These are phyloP conservation scores for Pichia sp. DNA, from an alignment of 1,139 yeast genomes.

Conservation along the genomic window DNA sequence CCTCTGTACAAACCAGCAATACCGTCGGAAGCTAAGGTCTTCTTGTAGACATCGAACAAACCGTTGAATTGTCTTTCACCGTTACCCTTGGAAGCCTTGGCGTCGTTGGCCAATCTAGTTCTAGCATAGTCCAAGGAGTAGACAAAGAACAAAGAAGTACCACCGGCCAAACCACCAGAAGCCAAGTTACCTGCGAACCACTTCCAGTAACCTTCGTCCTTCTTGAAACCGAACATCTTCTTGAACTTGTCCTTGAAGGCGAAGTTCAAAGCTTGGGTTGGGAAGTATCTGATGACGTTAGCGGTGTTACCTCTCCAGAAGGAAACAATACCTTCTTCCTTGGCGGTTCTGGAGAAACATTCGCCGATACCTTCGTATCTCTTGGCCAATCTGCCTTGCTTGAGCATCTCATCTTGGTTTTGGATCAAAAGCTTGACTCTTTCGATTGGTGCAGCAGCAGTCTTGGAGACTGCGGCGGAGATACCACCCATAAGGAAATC, in stretches of 20 bases:
- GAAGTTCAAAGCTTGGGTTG: conserved; percentile 79
- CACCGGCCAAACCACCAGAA: conserved; percentile 83
- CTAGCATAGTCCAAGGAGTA: conserved; percentile 81
- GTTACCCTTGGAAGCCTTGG: conserved; percentile 62
- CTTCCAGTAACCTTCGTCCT: conserved; percentile 61
- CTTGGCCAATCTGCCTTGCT: conserved; percentile 69
- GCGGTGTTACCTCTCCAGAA: conserved; percentile 89
- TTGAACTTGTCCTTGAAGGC: conserved; percentile 83
- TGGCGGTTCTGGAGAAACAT: conserved; percentile 69
- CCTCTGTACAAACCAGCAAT: conserved; percentile 81
- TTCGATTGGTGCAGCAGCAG: conserved; percentile 83
- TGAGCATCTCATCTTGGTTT: conserved; percentile 80
- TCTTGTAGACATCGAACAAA: conserved; percentile 70
- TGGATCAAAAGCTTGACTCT: conserved; percentile 77
- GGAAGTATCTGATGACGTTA: conserved; percentile 80
- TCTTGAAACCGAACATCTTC: conserved; percentile 72
- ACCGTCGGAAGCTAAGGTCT: conserved; percentile 74
- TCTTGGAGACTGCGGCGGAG: conserved; percentile 80
- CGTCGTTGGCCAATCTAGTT: conserved; percentile 81
- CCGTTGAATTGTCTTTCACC: conserved; percentile 78
- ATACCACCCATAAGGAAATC: conserved; percentile 80
- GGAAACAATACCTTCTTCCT: conserved; percentile 65
- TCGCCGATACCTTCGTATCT: conserved; percentile 66
- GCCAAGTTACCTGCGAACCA: conserved; percentile 81
- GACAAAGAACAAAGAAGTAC: conserved; percentile 67